Conservation (phyloP, 495 filamentous ascomycete species). For the Lichenothelia convexa region DNA sequence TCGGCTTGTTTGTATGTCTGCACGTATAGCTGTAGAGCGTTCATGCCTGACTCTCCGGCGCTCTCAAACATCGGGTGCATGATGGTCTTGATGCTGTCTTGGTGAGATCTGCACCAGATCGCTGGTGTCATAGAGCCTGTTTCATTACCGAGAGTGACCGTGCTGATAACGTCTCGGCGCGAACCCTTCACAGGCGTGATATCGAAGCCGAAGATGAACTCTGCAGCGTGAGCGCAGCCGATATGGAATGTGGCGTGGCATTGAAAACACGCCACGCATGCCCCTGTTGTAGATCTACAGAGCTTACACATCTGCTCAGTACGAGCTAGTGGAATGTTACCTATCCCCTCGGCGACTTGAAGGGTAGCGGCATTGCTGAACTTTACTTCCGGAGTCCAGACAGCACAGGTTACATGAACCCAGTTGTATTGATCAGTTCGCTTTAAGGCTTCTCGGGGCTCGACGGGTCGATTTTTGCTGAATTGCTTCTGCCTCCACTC, state of each 20-base stretch:
- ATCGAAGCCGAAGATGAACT: constrained; percentile 74
- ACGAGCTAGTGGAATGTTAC: constrained; percentile 35
- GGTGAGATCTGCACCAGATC: constrained; percentile 85
- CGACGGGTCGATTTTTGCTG: constrained; percentile 56
- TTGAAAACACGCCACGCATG: constrained; percentile 65
- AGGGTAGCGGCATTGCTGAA: constrained; percentile 69
- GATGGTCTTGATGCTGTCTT: constrained; percentile 36
- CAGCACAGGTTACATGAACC: constrained; percentile 87
- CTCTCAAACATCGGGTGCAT: constrained; percentile 67
- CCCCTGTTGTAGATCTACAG: constrained; percentile 56
- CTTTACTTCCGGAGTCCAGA: constrained; percentile 82
- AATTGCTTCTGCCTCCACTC: constrained; percentile 70
- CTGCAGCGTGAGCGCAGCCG: constrained; percentile 70
- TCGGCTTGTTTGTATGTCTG: constrained; percentile 90
- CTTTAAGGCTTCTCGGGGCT: constrained; percentile 84
- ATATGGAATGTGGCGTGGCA: constrained; percentile 75
- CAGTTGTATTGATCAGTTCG: constrained; percentile 87
- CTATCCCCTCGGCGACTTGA: constrained; percentile 74
- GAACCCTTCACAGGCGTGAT: constrained; percentile 79
- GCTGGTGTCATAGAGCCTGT: constrained; percentile 57
- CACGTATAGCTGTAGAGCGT: constrained; percentile 70
- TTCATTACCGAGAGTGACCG: constrained; percentile 56
- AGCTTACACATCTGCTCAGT: constrained; percentile 43
- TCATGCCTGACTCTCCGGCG: constrained; percentile 38
- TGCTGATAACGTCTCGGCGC: constrained; percentile 52